Evolutionary conservation across 2,329 filamentous ascomycete genomes (phyloP), one percentile per base, ranked within the genome.

Genomic region (Aspergillus viridinutans): DNA sequence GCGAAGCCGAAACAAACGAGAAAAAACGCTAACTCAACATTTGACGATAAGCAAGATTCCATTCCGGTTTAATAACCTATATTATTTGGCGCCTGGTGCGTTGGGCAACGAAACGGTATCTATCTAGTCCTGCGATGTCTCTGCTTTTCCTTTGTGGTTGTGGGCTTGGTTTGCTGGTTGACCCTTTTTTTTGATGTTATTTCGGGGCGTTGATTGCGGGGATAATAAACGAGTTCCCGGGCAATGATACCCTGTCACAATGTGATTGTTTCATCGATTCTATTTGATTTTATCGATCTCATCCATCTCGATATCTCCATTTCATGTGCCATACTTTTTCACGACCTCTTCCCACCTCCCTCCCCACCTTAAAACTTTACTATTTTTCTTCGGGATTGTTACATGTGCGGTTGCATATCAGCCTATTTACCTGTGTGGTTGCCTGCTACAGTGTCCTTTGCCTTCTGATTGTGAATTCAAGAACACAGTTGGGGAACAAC

Each of bases 211-310:
- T 73, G 70, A 62, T 61, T 67, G 64, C 64, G 72, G 72, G 58
- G 72, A 74, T 68, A 67, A 74, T 74, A 75, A 58, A 75, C 72
- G 72, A 72, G 65, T 74, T 68, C 67, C 69, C 70, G 70, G 63
- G 64, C 71, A 74, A 74, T 72, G 70, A 74, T 74, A 73, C 70
- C 69, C 68, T 71, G 66, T 70, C 52, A 58, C 54, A 63, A 57
- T 71, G 69, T 63, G 57, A 54, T 58, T 61, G 62, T 56, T 58
- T 58, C 40, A 2, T 43, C 3, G 20, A 12, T 42, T 20, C 21
- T 38, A 17, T 38, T 49, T 60, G 38, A 42, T 51, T 43, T 52
- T 54, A 42, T 50, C 28, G 47, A 47, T 53, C 52, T 54, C 52
- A 29, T 47, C 59, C 58, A 40, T 60, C 57, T 58, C 58, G 61